These are phyloP conservation scores for Hymenoscyphus albidus DNA, from an alignment of 2,329 filamentous ascomycete genomes.

Conservation along the genomic window DNA sequence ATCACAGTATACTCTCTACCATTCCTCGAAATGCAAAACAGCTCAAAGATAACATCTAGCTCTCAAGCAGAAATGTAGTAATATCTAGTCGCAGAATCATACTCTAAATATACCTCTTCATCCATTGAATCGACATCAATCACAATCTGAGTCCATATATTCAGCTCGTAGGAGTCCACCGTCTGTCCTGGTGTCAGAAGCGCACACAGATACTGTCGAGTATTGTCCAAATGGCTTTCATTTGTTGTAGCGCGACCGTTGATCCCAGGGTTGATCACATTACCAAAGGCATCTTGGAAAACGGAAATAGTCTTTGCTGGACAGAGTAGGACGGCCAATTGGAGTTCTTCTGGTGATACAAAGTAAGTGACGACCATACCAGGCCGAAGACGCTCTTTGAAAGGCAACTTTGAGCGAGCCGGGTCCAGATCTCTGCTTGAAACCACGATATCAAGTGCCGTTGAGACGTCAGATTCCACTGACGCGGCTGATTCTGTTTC, in stretches of 20 bases:
- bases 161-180: neutral
- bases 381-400: neutral
- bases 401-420: neutral
- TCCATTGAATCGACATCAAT: neutral
- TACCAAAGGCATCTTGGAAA: neutral
- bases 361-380: neutral
- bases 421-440: neutral
- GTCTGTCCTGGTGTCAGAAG: neutral
- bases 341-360: too few species aligned
- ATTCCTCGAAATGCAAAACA: too few species aligned
- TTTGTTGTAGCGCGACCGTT: neutral
- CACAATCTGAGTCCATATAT: neutral
- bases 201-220: neutral
- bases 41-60: too few species aligned
- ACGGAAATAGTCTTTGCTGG: neutral
- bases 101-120: neutral
- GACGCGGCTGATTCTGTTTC: neutral
- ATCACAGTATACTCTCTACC: too few species aligned
- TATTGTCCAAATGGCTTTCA: neutral
- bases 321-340: neutral
- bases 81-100: neutral
- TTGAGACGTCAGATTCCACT: slow-evolving; percentile 11
- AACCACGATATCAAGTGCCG: neutral
- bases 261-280: neutral
- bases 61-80: too few species aligned